Evolutionary conservation across 148 eudicot genomes (phyloP), one percentile per base, ranked within the genome.

Genomic region (Chenopodium album): DNA sequence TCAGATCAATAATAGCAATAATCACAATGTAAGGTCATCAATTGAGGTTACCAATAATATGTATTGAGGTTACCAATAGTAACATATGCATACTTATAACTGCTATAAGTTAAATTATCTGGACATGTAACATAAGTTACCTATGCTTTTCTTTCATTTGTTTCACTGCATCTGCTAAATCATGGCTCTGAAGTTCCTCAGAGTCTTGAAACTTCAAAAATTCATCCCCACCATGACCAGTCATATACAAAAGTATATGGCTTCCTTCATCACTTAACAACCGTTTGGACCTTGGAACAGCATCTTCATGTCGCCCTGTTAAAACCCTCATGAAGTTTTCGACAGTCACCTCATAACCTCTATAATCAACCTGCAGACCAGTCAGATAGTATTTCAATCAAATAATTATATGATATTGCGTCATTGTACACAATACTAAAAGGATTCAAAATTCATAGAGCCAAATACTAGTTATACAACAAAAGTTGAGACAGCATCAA

Each of bases 161-260:
- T 83, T 91, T 96, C 73, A 96, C 99, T 23, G 98, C 99, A 88
- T 96, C 99, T 60, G 99, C 99, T 86, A 96, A 91, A 89, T 96
- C 99, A 80, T 96, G 99, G 87, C 99, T 96, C 80, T 96, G 99
- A 81, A 96, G 98, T 89, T 96, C 99, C 90, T 96, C 99, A 7
- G 92, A 88, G 79, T 96, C 99, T 86, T 96, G 99, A 89, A 96
- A 96, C 86, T 96, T 96, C 56, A 96, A 89, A 87, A 96, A 96
- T 85, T 96, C 99, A 68, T 96, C 98, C 82, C 99, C 99, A 82
- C 99, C 99, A 88, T 96, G 99, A 77, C 99, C 99, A 19, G 99
- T 96, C 99, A 96, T 96, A 75, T 96, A 96, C 44, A 96, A 77
- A 77, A 96, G 92, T 85, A 96, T 91, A 85, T 91, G 99, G 84